A percentile compares a stretch with the other conserved stretches of the same genome.
phyloP scores from a whole-genome alignment of 305 asterid genomes.

The Fraxinus dipetala region DNA sequence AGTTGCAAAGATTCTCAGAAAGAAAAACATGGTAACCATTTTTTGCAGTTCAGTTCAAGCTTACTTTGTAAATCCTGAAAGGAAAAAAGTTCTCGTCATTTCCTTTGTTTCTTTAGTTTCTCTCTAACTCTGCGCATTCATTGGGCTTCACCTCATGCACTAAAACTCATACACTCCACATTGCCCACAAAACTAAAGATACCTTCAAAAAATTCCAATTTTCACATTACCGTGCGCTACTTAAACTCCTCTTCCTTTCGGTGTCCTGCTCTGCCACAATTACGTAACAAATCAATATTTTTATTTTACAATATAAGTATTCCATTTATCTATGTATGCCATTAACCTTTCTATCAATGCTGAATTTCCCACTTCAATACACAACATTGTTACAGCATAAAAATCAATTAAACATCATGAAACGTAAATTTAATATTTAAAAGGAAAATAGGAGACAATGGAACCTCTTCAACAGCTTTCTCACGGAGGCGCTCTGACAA shows the following conservation, averaged over 20 bases:
- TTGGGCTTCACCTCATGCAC: background rate
- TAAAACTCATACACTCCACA: background rate
- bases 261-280: background rate
- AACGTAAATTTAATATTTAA: background rate
- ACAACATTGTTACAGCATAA: background rate
- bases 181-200: constrained; percentile 7
- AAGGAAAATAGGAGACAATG: constrained; percentile 8
- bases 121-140: background rate
- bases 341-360: background rate
- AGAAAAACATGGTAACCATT: background rate
- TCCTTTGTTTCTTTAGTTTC: background rate
- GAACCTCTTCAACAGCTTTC: constrained; percentile 98
- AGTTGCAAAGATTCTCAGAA: background rate
- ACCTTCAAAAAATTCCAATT: background rate
- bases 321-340: background rate
- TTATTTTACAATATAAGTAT: background rate
- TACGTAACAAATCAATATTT: background rate
- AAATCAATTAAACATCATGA: constrained; percentile 1
- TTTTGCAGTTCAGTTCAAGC: background rate
- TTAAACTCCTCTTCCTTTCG: background rate
- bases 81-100: background rate
- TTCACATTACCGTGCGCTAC: background rate
- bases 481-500: constrained; percentile 85
- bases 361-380: background rate
- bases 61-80: background rate